Percentiles rank a stretch among this genome's conserved stretches.
These are phyloP conservation scores for Vickermania ingenoplastis DNA, from an alignment of 208 protist species.

Conservation along the genomic window DNA sequence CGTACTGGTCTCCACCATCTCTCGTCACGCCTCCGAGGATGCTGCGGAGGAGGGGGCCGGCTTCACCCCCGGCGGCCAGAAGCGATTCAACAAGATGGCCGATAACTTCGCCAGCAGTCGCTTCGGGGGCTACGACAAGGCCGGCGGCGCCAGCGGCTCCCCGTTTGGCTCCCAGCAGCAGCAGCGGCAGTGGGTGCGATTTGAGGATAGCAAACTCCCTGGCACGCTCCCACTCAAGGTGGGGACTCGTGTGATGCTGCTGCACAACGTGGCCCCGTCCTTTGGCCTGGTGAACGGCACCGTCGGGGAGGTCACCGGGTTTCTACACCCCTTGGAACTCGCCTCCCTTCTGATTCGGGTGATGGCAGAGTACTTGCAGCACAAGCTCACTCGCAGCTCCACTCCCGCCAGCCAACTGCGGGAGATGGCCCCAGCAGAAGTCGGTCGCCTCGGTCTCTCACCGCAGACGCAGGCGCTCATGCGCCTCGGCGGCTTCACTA, in stretches of 20 bases:
- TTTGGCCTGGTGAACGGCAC: constrained; percentile 67
- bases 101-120: neutral
- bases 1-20: neutral
- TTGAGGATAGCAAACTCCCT: constrained; percentile 43
- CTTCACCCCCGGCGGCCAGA: neutral
- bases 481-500: constrained; percentile 33
- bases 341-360: constrained; percentile 31
- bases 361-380: constrained; percentile 10
- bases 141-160: neutral
- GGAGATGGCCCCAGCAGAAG: neutral
- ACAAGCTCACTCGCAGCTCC: neutral
- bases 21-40: neutral
- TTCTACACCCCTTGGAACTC: constrained; percentile 65
- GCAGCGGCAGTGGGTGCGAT: constrained; percentile 14
- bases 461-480: constrained; percentile 17
- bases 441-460: neutral
- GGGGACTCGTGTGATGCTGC: constrained; percentile 57
- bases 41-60: neutral
- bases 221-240: constrained; percentile 45
- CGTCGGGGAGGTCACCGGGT: constrained; percentile 58
- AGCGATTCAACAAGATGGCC: neutral
- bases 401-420: neutral
- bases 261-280: constrained; percentile 49
- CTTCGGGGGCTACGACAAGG: neutral
- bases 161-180: neutral